phyloP scores from a whole-genome alignment of 345 rosid genomes.

The Ceriops decandra region DNA sequence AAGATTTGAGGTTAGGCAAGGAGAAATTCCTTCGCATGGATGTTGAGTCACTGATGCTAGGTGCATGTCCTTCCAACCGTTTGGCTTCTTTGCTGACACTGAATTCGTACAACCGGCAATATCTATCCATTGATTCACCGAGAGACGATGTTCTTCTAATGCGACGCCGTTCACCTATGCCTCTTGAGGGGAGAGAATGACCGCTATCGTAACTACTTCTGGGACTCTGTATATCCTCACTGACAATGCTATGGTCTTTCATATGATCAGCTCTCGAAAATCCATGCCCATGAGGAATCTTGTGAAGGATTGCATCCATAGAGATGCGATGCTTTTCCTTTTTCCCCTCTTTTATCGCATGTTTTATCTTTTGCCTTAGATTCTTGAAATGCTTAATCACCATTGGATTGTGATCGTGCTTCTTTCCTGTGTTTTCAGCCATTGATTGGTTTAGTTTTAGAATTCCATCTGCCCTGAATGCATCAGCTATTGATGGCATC shows the following conservation, averaged over 20 bases:
- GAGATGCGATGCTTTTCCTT: slow-evolving; percentile 64
- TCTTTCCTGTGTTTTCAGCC: slow-evolving; percentile 19
- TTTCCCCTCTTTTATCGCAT: slow-evolving; percentile 52
- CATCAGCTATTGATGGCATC: slow-evolving; percentile 27
- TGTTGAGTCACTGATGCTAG: neutral
- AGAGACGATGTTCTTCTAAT: slow-evolving; percentile 53
- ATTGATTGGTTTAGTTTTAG: slow-evolving; percentile 27
- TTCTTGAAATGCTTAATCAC: slow-evolving; percentile 58
- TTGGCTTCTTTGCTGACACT: slow-evolving; percentile 46
- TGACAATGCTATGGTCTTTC: slow-evolving; percentile 20
- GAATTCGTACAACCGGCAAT: slow-evolving; percentile 54
- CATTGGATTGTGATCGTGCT: slow-evolving; percentile 33
- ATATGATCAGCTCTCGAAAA: slow-evolving; percentile 44
- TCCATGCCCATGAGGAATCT: slow-evolving; percentile 55
- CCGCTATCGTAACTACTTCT: slow-evolving; percentile 13
- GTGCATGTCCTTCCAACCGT: slow-evolving; percentile 16
- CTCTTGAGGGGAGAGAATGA: slow-evolving; percentile 6
- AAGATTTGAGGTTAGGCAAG: neutral
- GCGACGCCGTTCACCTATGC: slow-evolving; percentile 11
- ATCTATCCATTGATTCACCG: slow-evolving; percentile 55
- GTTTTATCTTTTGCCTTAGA: slow-evolving; percentile 61
- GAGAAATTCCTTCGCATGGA: neutral
- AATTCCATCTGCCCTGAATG: slow-evolving; percentile 31
- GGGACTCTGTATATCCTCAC: slow-evolving; percentile 18
- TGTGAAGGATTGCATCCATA: slow-evolving; percentile 79